Percentiles rank a stretch among this genome's conserved stretches.
Evolutionary conservation across 169 alveolate genomes (phyloP).

Genomic region (Eimeria brunetti): DNA sequence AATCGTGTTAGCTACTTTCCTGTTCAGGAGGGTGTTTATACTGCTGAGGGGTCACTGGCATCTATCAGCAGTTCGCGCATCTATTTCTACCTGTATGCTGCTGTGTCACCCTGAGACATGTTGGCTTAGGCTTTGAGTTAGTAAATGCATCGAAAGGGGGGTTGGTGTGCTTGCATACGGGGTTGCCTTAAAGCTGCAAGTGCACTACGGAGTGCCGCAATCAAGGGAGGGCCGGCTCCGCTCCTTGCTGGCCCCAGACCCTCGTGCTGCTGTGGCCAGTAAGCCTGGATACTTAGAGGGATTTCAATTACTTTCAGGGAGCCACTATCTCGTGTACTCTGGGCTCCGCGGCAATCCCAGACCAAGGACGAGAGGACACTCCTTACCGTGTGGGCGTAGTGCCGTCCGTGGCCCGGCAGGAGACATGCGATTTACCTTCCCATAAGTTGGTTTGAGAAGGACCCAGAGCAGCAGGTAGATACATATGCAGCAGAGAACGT

Average conservation of each 20-base stretch:
- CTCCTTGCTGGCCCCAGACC: too few species aligned
- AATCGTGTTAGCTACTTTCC: not conserved
- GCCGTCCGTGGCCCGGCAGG: not conserved
- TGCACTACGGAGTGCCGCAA: too few species aligned
- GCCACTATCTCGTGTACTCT: not conserved
- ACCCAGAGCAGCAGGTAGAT: not conserved
- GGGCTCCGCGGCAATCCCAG: not conserved
- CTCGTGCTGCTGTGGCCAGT: too few species aligned
- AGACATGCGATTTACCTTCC: not conserved
- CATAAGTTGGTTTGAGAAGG: not conserved
- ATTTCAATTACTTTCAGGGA: not conserved
- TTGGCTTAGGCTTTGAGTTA: not conserved
- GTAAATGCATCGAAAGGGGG: not conserved
- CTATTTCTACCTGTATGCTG: too few species aligned
- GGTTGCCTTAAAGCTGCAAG: not conserved
- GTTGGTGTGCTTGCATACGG: not conserved
- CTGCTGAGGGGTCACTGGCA: not conserved
- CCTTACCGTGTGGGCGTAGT: not conserved
- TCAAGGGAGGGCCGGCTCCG: too few species aligned
- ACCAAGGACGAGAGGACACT: not conserved
- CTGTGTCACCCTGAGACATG: too few species aligned
- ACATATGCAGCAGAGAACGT: not conserved
- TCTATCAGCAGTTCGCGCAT: not conserved
- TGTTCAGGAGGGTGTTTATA: not conserved
- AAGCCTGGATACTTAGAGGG: not conserved